A percentile compares a stretch with the other conserved stretches of the same genome.
Conservation (phyloP, 2,329 filamentous ascomycete species). For the Aureobasidium sp. region DNA sequence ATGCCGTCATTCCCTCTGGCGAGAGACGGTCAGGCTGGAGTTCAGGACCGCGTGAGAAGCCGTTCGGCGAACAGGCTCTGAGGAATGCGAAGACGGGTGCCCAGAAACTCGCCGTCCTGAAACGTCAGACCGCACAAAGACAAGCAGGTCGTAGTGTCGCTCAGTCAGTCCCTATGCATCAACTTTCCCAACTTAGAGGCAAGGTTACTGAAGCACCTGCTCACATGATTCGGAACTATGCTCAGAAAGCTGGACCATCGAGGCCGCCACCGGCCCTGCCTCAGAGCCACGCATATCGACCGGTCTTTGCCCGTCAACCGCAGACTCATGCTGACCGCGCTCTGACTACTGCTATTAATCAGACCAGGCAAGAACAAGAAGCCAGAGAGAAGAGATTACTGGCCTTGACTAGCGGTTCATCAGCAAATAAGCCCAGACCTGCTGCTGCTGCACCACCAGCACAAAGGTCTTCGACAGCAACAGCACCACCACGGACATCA, state of each 20-base stretch:
- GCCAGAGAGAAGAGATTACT: constrained; percentile 7
- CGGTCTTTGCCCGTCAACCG: background rate
- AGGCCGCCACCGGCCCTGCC: background rate
- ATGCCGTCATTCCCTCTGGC: constrained; percentile 17
- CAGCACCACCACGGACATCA: background rate
- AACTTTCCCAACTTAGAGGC: constrained; percentile 11
- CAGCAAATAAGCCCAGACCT: background rate
- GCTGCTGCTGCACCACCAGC: background rate
- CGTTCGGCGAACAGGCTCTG: constrained; percentile 13
- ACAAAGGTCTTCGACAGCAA: background rate
- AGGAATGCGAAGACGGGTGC: constrained; percentile 19
- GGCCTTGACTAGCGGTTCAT: background rate
- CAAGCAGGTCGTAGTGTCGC: constrained; percentile 8
- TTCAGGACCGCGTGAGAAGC: background rate
- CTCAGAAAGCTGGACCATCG: background rate
- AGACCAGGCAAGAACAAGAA: constrained; percentile 10
- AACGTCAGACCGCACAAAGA: constrained; percentile 1
- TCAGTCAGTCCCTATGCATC: constrained; percentile 9
- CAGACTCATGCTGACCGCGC: constrained; percentile 1
- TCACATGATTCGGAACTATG: constrained; percentile 48
- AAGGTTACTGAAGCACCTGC: constrained; percentile 44
- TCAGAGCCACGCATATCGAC: background rate
- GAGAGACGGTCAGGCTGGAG: background rate
- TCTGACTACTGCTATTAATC: background rate
- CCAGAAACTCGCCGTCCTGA: background rate